Percentiles rank a stretch among this genome's conserved stretches.
Evolutionary conservation across 306 rosid genomes (phyloP).

Genomic region (Styphnolobium japonicum): DNA sequence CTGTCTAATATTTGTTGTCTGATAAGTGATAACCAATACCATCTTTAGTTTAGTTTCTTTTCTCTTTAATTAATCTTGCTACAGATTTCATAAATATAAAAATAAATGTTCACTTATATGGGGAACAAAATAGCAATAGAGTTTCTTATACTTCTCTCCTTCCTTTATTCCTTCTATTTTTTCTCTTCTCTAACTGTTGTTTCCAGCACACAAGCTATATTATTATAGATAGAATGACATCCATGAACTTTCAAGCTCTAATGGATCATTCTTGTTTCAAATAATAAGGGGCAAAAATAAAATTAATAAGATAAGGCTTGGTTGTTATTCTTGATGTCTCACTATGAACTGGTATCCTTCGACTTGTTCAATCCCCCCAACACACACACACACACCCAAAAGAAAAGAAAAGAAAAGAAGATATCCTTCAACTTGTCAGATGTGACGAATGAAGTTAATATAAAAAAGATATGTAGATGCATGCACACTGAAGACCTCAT

Average conservation of each 20-base stretch:
- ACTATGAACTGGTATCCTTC: neutral
- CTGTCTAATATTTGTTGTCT: conserved; percentile 20
- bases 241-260: neutral
- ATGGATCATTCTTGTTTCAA: conserved; percentile 1
- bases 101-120: neutral
- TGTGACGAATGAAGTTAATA: neutral
- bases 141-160: neutral
- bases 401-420: too few species aligned
- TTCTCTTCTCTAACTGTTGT: neutral
- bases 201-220: neutral
- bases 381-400: too few species aligned
- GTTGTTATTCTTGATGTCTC: neutral
- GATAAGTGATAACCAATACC: neutral
- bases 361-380: neutral
- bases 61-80: neutral
- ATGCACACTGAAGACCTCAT: neutral
- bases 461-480: neutral
- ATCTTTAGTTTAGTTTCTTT: neutral
- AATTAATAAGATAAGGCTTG: neutral
- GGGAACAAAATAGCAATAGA: neutral
- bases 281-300: neutral
- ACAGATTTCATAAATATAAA: neutral
- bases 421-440: neutral
- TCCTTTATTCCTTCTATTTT: neutral
- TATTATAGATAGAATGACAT: neutral